phyloP scores from a whole-genome alignment of 495 filamentous ascomycete genomes.

The Lophiotrema nucula region DNA sequence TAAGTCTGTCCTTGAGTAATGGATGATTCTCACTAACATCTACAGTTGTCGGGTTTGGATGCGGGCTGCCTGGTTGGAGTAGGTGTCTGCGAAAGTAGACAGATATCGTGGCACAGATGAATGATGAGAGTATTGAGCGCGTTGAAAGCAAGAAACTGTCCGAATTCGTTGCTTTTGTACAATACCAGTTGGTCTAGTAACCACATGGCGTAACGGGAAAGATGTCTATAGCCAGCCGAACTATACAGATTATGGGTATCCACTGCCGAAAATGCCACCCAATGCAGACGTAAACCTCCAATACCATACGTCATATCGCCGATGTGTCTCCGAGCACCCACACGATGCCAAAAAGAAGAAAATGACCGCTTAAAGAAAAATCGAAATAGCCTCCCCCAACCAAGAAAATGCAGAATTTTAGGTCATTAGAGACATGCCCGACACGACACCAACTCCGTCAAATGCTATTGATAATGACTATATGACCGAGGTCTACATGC shows the following conservation, averaged over 20 bases:
- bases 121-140: too few species aligned
- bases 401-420: conserved; percentile 20
- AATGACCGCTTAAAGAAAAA: conserved; percentile 20
- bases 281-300: neutral
- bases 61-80: conserved; percentile 68
- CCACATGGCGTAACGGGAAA: too few species aligned
- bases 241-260: too few species aligned
- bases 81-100: too few species aligned
- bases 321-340: neutral
- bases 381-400: conserved; percentile 31
- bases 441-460: neutral
- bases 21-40: too few species aligned
- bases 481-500: conserved; percentile 3
- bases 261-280: too few species aligned
- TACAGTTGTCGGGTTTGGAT: conserved; percentile 73
- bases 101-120: too few species aligned
- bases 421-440: neutral
- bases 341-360: neutral
- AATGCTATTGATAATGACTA: conserved; percentile 16
- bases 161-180: neutral
- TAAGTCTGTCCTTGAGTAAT: too few species aligned
- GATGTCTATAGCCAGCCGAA: too few species aligned
- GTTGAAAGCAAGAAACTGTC: too few species aligned
- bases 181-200: neutral
- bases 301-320: too few species aligned